phyloP scores from a whole-genome alignment of 2,329 filamentous ascomycete genomes.

The Colletotrichum lupini region DNA sequence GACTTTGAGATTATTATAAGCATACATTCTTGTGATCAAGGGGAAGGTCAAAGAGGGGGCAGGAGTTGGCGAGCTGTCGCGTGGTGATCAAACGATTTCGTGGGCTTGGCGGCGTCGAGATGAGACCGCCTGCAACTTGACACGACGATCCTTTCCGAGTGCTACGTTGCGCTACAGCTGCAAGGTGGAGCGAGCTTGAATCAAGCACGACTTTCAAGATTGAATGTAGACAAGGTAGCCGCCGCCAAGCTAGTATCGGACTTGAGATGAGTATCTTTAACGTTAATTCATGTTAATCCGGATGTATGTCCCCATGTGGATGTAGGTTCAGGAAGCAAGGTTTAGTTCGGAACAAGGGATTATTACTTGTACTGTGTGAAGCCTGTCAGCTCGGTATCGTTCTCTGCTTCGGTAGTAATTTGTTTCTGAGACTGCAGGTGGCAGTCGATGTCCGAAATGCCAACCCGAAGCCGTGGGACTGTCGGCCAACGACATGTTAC shows the following conservation, averaged over 20 bases:
- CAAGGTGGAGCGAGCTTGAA: not conserved
- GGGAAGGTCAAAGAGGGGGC: not conserved
- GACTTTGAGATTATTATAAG: conserved; percentile 10
- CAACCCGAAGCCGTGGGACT: not conserved
- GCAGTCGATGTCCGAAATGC: not conserved
- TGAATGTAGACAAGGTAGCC: not conserved
- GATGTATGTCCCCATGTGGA: not conserved
- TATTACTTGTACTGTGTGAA: not conserved
- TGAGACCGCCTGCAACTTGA: conserved; percentile 26
- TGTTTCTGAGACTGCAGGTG: not conserved
- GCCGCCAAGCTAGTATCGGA: not conserved
- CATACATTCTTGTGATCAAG: conserved; percentile 4
- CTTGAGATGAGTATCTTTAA: not conserved
- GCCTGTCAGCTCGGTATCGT: not conserved
- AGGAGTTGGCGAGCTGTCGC: conserved; percentile 29
- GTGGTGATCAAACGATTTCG: conserved; percentile 16
- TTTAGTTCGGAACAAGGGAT: not conserved
- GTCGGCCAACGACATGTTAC: no score
- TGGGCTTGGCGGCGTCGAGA: conserved; percentile 15
- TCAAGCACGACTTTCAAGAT: not conserved
- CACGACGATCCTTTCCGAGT: conserved; percentile 9
- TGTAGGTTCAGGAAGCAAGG: not conserved
- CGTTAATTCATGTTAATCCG: not conserved
- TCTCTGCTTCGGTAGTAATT: not conserved
- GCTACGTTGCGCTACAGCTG: not conserved